Evolutionary conservation across 805 yeast species (phyloP).

Genomic region (Yarrowia sp.): DNA sequence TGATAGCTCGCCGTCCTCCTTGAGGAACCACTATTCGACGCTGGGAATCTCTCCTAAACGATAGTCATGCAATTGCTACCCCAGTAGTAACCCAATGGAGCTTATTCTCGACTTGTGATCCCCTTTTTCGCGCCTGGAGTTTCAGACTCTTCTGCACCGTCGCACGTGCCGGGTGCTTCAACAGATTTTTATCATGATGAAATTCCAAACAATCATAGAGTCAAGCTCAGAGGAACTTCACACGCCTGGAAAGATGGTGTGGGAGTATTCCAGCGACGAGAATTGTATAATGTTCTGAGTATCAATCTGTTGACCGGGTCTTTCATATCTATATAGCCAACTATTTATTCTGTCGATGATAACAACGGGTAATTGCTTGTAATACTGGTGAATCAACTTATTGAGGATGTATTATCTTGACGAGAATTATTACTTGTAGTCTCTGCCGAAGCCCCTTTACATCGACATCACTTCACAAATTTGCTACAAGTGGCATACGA

Average conservation of each 20-base stretch:
- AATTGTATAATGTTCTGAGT: conserved; percentile 31
- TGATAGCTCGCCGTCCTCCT: conserved; percentile 18
- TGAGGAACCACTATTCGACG: conserved; percentile 29
- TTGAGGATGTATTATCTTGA: too few species aligned
- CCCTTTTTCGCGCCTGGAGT: conserved; percentile 29
- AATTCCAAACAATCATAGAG: conserved; percentile 38
- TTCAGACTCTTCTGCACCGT: conserved; percentile 32
- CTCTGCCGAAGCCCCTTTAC: too few species aligned
- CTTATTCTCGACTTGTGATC: conserved; percentile 36
- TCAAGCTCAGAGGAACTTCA: conserved; percentile 39
- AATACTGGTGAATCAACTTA: too few species aligned
- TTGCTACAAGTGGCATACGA: too few species aligned
- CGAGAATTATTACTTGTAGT: too few species aligned
- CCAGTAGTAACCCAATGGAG: conserved; percentile 40
- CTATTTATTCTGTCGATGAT: neutral
- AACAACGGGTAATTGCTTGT: too few species aligned
- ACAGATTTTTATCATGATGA: conserved; percentile 33
- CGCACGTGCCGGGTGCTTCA: conserved; percentile 34
- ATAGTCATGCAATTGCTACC: conserved; percentile 40
- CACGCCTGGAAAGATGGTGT: conserved; percentile 26
- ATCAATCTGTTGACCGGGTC: neutral
- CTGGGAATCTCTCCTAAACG: conserved; percentile 30
- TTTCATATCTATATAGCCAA: neutral
- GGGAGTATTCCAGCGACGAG: conserved; percentile 30
- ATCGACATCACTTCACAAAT: too few species aligned